A percentile compares a stretch with the other conserved stretches of the same genome.
phyloP scores from a whole-genome alignment of 345 rosid species.

The Brassica cretica region DNA sequence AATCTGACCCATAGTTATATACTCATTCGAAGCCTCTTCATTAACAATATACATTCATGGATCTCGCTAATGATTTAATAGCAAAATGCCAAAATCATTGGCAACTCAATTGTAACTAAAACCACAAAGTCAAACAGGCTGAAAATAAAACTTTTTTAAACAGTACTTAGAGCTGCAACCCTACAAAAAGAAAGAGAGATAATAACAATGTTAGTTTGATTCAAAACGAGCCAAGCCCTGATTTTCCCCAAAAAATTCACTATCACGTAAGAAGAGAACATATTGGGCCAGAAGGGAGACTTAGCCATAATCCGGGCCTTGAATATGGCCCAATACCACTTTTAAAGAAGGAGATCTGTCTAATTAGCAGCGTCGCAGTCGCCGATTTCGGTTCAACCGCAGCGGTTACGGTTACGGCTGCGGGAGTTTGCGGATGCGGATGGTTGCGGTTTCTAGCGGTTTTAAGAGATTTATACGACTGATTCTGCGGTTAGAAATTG shows the following conservation, averaged over 20 bases:
- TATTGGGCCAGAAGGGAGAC: neutral
- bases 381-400: neutral
- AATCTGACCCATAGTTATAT: no score
- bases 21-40: neutral
- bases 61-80: neutral
- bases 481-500: no score
- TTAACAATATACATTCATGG: neutral
- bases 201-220: neutral
- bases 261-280: neutral
- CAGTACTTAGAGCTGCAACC: neutral
- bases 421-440: no score
- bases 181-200: neutral
- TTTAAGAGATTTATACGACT: no score
- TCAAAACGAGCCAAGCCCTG: neutral
- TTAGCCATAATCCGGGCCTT: neutral
- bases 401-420: no score
- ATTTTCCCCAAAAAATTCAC: neutral
- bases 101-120: neutral
- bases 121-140: constrained; percentile 6
- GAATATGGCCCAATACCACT: neutral
- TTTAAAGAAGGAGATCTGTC: constrained; percentile 1
- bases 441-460: no score
- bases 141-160: neutral
- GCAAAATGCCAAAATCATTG: neutral
- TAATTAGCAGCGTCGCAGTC: neutral